Evolutionary conservation across 768 basidiomycete genomes (phyloP), one percentile per base, ranked within the genome.

Genomic region (Phlebiopsis gigantea): DNA sequence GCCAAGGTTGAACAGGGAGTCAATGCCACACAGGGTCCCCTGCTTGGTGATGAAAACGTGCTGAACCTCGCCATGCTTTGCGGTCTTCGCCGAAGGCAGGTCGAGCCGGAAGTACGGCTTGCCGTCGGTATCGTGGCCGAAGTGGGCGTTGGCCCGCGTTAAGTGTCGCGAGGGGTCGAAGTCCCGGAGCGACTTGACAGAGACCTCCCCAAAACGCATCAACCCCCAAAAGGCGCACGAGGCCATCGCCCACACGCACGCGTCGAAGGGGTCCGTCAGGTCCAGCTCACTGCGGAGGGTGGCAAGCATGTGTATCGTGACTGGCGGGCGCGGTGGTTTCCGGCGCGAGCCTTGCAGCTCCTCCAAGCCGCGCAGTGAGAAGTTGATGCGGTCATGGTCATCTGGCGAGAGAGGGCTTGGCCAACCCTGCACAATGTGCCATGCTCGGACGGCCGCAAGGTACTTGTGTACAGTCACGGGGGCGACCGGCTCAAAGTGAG

Each of bases 401-500:
- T 50, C 58, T 1, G 57, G 57, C 0, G 68, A 59, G 0, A 75
- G 62, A 0, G 73, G 73, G 1, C 62, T 61, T 1, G 67, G 69
- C 74, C 73, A 76, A 0, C 71, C 73, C 53, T 76, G 75, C 0
- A 64, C 68, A 1, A 74, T 49, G 49, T 75, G 74, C 73, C 74
- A 76, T 0, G 73, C 75, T 1, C 69, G 52, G 0, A 76, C 60
- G 0, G 65, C 73, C 2, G 71, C 57, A 8, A 76, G 65, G 56
- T 76, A 76, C 50, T 75, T 76, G 8, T 51, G 22, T 0, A 62
- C 66, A 0, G 61, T 63, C 0, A 46, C 19, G 0, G 68, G 61
- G 0, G 71, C 63, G 0, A 76, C 63, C 2, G 72, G 64, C 57
- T 75, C 74, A 25, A 73, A 72, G 0, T 61, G 63, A 0, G 58